Evolutionary conservation across 129 eudicot genomes (phyloP), one percentile per base, ranked within the genome.

Genomic region (Flaveria ramosissima): DNA sequence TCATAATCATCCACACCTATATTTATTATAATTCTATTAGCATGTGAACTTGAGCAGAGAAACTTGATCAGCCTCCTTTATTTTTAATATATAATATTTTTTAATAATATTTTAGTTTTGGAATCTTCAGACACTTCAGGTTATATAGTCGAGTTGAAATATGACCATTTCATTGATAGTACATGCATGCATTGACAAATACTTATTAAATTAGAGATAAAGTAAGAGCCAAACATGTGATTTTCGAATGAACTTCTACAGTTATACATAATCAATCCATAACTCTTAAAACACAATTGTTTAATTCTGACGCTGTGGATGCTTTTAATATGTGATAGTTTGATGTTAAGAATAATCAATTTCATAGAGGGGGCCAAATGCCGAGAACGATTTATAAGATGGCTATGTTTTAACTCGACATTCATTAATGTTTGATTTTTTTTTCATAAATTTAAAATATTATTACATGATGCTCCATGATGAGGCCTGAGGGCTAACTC

Each of bases 201-300:
- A 10, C 6, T 24, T 32, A 71, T 19, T 16, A 56, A 52, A 7
- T 71, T 10, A 17, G 48, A n/a, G 9, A 16, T 32, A 14, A 26
- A 52, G 9, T 21, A 51, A 52, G 36, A 19, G n/a, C 64, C 16
- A 71, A 71, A 50, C 65, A 71, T 71, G 76, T 71, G 76, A 71
- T 26, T 11, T 71, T 71, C 16, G 26, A 27, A 15, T 2, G 70
- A 53, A 7, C 24, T 20, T 16, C 11, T 53, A 16, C 32, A 3
- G 32, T 27, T 27, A 0, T 27, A 27, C 8, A 17, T 53, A 43
- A 53, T 50, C 14, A 12, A 53, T 7, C 12, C 76, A n/a, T 43
- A 36, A 55, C 56, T 72, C 20, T 32, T 3, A 11, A 72, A 19
- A 20, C n/a, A 36, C 50, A 17, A 12, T 21, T 30, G 8, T 39